Base-by-base conservation (phyloP, 176 grass and related monocot species). In the Melocanna baccifera region DNA sequence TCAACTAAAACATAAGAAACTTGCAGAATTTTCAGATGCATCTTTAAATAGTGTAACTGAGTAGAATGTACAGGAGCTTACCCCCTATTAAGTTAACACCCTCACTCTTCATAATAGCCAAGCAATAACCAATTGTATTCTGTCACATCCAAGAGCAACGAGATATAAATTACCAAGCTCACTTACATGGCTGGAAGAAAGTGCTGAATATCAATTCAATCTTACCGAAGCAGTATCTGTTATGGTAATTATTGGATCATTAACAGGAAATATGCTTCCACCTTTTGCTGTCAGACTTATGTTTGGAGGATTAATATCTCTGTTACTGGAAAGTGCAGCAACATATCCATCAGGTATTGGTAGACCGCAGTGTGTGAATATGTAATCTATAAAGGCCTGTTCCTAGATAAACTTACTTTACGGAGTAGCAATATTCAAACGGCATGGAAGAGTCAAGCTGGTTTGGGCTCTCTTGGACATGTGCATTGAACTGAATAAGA, bases 391-490 rank as follows among this genome's bases (percentile, higher is more conserved):
- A 6, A 77, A 39, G 39, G 66, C 29, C 5, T 45, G 73, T 16
- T 20, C 4, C 18, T 4, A 75, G 29, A 87, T 22, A 79, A 76
- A 73, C 48, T 86, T 91, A 94, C 97, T 88, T 96, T 46, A 88
- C 14, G 12, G 37, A 12, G 81, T 99, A 99, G 78, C 97, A 99
- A 76, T 89, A 99, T 46, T 99, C 97, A 76, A 99, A 99, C 12
- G 89, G 87, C 26, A 75, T 23, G 22, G 88, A 76, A 6, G 86
- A 80, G 65, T 34, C 18, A 0, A 77, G 11, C 23, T 25, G 56
- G 22, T 4, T 63, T 22, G 79, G 81, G 40, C 29, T 89, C 20
- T 91, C 91, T 40, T 86, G 64, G 32, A 94, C 86, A 88, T 89
- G 91, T 53, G 84, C 62, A 77, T 94, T 59, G 67, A 99, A 99